A percentile compares a stretch with the other conserved stretches of the same genome.
Evolutionary conservation across 495 filamentous ascomycete species (phyloP).

Genomic region (Aspergillus carlsbadensis): DNA sequence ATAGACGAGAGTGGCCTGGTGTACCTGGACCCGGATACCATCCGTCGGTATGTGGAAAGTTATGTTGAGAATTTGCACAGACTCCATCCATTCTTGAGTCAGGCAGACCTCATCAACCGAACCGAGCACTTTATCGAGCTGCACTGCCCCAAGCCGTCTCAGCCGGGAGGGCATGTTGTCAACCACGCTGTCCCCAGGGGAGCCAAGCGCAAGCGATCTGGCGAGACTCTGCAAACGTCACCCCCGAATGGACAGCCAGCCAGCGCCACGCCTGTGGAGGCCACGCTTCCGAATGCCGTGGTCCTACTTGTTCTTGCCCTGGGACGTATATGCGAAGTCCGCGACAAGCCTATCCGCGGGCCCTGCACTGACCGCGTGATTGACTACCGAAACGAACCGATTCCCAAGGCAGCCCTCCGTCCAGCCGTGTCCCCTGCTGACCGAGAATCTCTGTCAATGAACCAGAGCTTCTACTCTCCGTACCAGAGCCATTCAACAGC

Average conservation of each 20-base stretch:
- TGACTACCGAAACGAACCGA: conserved; percentile 29
- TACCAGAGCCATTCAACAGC: conserved; percentile 22
- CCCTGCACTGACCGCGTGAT: conserved; percentile 36
- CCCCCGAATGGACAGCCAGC: conserved; percentile 12
- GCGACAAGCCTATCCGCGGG: conserved; percentile 56
- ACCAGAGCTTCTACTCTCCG: conserved; percentile 24
- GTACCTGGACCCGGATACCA: conserved; percentile 60
- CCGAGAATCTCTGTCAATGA: conserved; percentile 23
- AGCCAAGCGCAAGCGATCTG: conserved; percentile 47
- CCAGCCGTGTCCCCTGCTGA: conserved; percentile 30
- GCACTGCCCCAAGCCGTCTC: conserved; percentile 33
- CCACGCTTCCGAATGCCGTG: conserved; percentile 63
- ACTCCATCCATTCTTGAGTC: conserved; percentile 84
- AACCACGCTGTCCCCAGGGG: conserved; percentile 27
- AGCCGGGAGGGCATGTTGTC: conserved; percentile 19
- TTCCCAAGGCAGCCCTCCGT: conserved; percentile 25
- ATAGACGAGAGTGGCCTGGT: conserved; percentile 61
- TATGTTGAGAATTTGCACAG: conserved; percentile 81
- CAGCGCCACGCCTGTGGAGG: conserved; percentile 24
- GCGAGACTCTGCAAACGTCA: conserved; percentile 29
- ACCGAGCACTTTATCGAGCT: conserved; percentile 51
- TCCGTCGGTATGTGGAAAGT: conserved; percentile 63
- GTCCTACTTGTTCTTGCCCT: conserved; percentile 81
- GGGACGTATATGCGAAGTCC: conserved; percentile 75
- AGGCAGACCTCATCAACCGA: conserved; percentile 44